phyloP scores from a whole-genome alignment of 768 basidiomycete species.

The Leccinum imitatum region DNA sequence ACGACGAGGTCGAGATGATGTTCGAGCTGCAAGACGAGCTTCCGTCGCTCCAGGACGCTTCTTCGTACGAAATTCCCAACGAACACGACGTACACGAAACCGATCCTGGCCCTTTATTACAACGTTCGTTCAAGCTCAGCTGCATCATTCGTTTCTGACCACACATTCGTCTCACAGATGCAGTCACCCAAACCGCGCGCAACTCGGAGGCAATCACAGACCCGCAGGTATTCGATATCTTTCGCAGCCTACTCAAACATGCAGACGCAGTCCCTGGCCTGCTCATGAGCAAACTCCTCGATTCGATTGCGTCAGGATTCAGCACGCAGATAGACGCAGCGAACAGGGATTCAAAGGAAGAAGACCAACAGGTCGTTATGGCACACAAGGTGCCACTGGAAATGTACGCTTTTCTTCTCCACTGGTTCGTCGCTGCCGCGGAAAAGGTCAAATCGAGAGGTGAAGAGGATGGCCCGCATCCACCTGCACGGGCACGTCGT shows the following conservation, averaged over 20 bases:
- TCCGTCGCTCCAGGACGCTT: slow-evolving; percentile 57
- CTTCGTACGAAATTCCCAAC: slow-evolving; percentile 62
- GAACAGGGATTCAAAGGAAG: slow-evolving; percentile 64
- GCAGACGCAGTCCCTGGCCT: slow-evolving; percentile 58
- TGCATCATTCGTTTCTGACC: slow-evolving; percentile 8
- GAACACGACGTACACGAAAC: slow-evolving; percentile 64
- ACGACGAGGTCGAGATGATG: slow-evolving; percentile 31
- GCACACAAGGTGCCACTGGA: slow-evolving; percentile 77
- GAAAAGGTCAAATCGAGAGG: slow-evolving; percentile 68
- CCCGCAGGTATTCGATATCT: slow-evolving; percentile 73
- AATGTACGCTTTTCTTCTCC: slow-evolving; percentile 88
- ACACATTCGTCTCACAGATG: slow-evolving; percentile 44
- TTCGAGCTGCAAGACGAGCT: slow-evolving; percentile 85
- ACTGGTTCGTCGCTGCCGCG: slow-evolving; percentile 83
- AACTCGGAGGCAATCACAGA: slow-evolving; percentile 72
- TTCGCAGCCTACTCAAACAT: slow-evolving; percentile 79
- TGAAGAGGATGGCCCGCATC: slow-evolving; percentile 45
- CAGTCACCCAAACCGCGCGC: slow-evolving; percentile 78
- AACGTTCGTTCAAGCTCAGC: slow-evolving; percentile 42
- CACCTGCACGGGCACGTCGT: slow-evolving; percentile 49
- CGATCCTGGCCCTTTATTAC: slow-evolving; percentile 54
- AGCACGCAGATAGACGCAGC: slow-evolving; percentile 72
- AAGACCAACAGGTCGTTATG: slow-evolving; percentile 58
- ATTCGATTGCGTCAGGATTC: slow-evolving; percentile 79
- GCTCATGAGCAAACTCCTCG: slow-evolving; percentile 82